Evolutionary conservation across 2,329 filamentous ascomycete genomes (phyloP).

Genomic region (Microdochium trichocladiopsis): DNA sequence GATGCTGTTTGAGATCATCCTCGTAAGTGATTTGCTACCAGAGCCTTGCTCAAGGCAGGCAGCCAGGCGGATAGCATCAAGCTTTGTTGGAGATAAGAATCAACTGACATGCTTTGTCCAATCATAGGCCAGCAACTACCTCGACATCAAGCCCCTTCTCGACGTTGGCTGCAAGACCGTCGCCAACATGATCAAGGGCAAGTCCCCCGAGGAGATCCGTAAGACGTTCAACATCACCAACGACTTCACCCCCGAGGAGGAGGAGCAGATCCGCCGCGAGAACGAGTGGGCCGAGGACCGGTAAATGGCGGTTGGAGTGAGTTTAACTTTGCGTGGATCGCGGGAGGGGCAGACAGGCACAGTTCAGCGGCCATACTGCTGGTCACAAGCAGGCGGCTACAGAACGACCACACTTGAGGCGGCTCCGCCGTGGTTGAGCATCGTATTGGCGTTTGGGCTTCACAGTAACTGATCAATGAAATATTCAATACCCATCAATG

Average conservation of each 20-base stretch:
- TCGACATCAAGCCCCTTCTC: constrained; percentile 96
- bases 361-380: too few relatives aligned
- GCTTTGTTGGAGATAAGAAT: too few relatives aligned
- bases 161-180: constrained; percentile 99
- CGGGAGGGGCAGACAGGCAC: too few relatives aligned
- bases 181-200: constrained; percentile 99
- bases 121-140: constrained; percentile 87
- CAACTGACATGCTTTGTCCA: too few relatives aligned
- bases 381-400: too few relatives aligned
- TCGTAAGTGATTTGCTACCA: constrained; percentile 51
- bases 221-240: constrained; percentile 99
- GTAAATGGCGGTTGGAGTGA: constrained; percentile 27
- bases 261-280: constrained; percentile 91
- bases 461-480: too few relatives aligned
- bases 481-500: too few relatives aligned
- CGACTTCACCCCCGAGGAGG: constrained; percentile 97
- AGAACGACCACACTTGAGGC: too few relatives aligned
- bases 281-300: constrained; percentile 89
- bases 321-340: background rate
- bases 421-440: too few relatives aligned
- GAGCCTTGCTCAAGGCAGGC: background rate
- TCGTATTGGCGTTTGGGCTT: too few relatives aligned
- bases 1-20: constrained; percentile 99
- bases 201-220: constrained; percentile 96
- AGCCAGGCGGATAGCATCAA: too few relatives aligned